Evolutionary conservation across 257 asterid genomes (phyloP).

Genomic region (Solanum sejunctum): DNA sequence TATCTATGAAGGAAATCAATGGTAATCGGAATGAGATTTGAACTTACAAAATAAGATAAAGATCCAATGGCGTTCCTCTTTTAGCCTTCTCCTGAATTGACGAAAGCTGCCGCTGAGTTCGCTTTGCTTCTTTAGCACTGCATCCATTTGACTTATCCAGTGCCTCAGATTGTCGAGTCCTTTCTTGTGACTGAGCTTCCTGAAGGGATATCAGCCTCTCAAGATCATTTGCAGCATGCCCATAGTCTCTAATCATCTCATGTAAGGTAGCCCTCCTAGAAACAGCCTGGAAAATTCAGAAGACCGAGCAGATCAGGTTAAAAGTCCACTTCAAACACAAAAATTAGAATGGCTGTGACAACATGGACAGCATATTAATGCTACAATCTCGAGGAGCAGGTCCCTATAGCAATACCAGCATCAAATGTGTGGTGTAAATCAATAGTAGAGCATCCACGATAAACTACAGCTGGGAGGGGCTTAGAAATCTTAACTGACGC

Average conservation of each 20-base stretch:
- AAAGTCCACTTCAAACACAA: not conserved
- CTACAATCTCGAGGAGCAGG: not conserved
- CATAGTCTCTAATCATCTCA: constrained; percentile 85
- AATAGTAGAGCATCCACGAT: not conserved
- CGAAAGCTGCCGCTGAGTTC: constrained; percentile 53
- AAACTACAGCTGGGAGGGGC: not conserved
- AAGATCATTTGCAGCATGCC: constrained; percentile 59
- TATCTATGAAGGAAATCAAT: not conserved
- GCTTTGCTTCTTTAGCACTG: constrained; percentile 46
- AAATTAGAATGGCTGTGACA: not conserved
- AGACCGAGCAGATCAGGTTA: not conserved
- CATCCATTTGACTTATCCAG: constrained; percentile 39
- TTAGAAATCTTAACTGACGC: not conserved
- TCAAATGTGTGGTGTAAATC: not conserved
- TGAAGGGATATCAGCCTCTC: constrained; percentile 58
- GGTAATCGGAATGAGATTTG: not conserved
- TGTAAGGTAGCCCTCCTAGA: constrained; percentile 89
- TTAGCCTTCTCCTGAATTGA: constrained; percentile 56
- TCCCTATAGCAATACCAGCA: not conserved
- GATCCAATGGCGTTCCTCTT: constrained; percentile 47
- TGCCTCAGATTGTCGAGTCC: constrained; percentile 15
- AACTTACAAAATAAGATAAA: constrained; percentile 80
- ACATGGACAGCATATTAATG: not conserved
- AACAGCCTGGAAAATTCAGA: constrained; percentile 43
- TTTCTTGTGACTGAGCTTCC: constrained; percentile 40